Evolutionary conservation across 2,329 filamentous ascomycete genomes (phyloP).

Genomic region (Davidsoniella australis): DNA sequence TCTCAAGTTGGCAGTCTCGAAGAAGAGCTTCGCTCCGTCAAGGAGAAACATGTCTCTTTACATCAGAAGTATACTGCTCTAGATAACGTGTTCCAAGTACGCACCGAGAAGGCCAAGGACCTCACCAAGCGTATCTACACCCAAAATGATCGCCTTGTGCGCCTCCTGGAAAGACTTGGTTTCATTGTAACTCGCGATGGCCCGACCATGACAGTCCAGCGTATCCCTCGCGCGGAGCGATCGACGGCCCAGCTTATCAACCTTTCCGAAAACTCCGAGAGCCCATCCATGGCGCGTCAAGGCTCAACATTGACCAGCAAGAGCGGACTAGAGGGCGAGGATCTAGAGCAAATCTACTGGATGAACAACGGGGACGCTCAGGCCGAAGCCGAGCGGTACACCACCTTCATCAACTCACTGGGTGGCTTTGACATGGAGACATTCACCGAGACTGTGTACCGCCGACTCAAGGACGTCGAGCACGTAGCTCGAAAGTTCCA

Average conservation of each 20-base stretch:
- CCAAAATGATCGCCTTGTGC: slow-evolving; percentile 68
- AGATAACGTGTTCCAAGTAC: slow-evolving; percentile 45
- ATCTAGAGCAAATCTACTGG: slow-evolving; percentile 69
- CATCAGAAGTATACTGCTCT: slow-evolving; percentile 35
- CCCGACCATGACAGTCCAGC: slow-evolving; percentile 57
- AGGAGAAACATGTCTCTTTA: slow-evolving; percentile 42
- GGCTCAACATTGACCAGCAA: slow-evolving; percentile 37
- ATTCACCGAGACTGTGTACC: slow-evolving; percentile 72
- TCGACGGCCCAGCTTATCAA: slow-evolving; percentile 31
- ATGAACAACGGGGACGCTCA: slow-evolving; percentile 47
- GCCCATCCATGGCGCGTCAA: slow-evolving; percentile 33
- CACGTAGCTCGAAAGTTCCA: slow-evolving; percentile 86
- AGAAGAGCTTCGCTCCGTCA: slow-evolving; percentile 53
- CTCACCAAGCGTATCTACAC: slow-evolving; percentile 68
- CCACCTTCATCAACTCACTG: slow-evolving; percentile 54
- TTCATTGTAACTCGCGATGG: slow-evolving; percentile 65
- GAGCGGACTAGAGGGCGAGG: slow-evolving; percentile 40
- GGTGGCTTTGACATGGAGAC: slow-evolving; percentile 68
- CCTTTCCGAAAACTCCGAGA: slow-evolving; percentile 40
- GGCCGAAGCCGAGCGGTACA: slow-evolving; percentile 53
- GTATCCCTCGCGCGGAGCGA: slow-evolving; percentile 44
- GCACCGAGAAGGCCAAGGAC: slow-evolving; percentile 60
- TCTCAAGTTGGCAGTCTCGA: slow-evolving; percentile 61
- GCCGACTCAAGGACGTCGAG: slow-evolving; percentile 84
- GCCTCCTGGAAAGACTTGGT: slow-evolving; percentile 71